Evolutionary conservation across 768 basidiomycete genomes (phyloP).

Genomic region (Phlegmacium glaucopus): DNA sequence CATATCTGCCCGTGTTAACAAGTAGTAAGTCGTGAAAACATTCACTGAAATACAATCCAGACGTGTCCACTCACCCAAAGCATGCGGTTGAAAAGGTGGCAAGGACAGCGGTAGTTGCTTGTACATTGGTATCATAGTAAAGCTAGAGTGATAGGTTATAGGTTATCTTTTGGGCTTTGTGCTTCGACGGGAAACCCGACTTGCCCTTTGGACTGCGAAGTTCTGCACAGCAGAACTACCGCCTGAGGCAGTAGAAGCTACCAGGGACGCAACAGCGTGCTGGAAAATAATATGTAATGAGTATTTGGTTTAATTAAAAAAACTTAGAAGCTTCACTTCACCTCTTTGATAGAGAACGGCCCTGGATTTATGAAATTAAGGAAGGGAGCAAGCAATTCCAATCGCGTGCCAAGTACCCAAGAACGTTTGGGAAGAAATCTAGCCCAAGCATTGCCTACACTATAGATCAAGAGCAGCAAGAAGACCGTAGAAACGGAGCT

Average conservation of each 20-base stretch:
- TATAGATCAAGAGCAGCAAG: conserved; percentile 50
- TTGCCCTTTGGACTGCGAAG: conserved; percentile 57
- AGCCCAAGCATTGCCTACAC: conserved; percentile 49
- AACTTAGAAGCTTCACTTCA: conserved; percentile 16
- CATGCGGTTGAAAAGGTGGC: conserved; percentile 63
- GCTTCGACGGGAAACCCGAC: not conserved
- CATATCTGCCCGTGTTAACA: conserved; percentile 54
- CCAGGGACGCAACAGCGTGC: conserved; percentile 56
- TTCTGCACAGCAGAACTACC: conserved; percentile 55
- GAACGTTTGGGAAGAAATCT: conserved; percentile 38
- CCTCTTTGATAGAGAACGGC: conserved; percentile 57
- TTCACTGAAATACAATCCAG: not conserved
- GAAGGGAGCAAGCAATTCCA: conserved; percentile 35
- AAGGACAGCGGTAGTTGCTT: conserved; percentile 52
- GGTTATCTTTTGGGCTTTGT: not conserved
- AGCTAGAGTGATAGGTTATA: conserved; percentile 30
- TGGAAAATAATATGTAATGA: conserved; percentile 15
- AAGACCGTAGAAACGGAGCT: conserved; percentile 53
- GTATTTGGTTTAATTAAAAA: no score
- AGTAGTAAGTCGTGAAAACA: no score
- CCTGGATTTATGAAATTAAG: conserved; percentile 55
- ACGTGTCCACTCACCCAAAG: conserved; percentile 43
- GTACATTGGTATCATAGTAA: conserved; percentile 55
- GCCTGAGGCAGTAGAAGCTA: conserved; percentile 53
- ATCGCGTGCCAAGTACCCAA: conserved; percentile 43